Conservation (phyloP, 208 protist species). For the Wallacemonas sp. region DNA sequence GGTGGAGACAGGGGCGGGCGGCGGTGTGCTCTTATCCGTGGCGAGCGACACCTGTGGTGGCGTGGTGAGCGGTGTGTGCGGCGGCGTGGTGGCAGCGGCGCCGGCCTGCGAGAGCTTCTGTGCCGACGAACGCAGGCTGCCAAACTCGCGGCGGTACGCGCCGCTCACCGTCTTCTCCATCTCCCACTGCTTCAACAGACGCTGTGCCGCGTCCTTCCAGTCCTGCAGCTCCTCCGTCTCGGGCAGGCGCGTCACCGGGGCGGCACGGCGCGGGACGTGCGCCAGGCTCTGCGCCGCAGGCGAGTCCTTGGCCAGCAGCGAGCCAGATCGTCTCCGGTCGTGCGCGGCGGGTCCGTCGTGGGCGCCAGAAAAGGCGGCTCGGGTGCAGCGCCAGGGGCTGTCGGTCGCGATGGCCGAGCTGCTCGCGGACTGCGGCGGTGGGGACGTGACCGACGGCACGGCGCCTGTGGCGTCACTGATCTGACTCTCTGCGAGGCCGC, state of each 20-base stretch:
- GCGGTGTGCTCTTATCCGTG: too few relatives aligned
- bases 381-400: neutral
- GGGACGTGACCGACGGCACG: too few relatives aligned
- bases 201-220: neutral
- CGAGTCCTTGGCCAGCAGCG: neutral
- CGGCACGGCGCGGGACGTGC: neutral
- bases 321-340: neutral
- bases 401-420: conserved; percentile 4
- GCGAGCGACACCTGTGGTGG: neutral
- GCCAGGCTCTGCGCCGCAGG: too few relatives aligned
- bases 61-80: neutral
- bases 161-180: conserved; percentile 5
- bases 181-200: conserved; percentile 20
- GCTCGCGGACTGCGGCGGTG: too few relatives aligned
- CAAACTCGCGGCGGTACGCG: conserved; percentile 15
- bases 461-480: too few relatives aligned
- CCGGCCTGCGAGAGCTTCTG: neutral
- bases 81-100: neutral
- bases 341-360: neutral
- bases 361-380: neutral
- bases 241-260: conserved; percentile 3
- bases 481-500: too few relatives aligned
- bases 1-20: neutral
- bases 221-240: conserved; percentile 14
- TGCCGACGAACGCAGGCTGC: neutral